Percentiles rank a stretch among this genome's conserved stretches.
phyloP scores from a whole-genome alignment of 2,329 filamentous ascomycete genomes.

The Cladosporium sp. region DNA sequence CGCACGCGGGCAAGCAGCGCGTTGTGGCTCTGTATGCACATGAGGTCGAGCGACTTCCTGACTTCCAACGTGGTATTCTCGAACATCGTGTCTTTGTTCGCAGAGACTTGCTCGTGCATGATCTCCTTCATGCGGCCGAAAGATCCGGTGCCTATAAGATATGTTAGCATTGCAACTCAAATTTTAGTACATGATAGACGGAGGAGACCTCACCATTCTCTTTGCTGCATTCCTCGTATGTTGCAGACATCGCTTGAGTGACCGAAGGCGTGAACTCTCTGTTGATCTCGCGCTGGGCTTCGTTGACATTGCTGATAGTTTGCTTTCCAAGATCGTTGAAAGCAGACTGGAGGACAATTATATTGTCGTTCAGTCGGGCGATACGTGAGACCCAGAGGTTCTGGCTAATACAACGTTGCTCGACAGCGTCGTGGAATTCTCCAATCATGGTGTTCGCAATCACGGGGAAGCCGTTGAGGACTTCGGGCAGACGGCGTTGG shows the following conservation, averaged over 20 bases:
- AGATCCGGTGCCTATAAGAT: conserved; percentile 40
- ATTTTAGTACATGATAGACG: conserved; percentile 15
- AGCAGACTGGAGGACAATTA: conserved; percentile 45
- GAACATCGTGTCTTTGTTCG: conserved; percentile 53
- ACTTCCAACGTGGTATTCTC: conserved; percentile 47
- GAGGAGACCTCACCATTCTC: conserved; percentile 40
- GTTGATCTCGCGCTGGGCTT: conserved; percentile 55
- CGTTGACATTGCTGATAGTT: conserved; percentile 44
- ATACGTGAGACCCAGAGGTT: conserved; percentile 46
- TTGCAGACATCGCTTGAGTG: conserved; percentile 46
- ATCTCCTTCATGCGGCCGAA: conserved; percentile 56
- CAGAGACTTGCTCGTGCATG: conserved; percentile 52
- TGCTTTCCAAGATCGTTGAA: conserved; percentile 42
- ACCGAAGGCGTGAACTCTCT: conserved; percentile 57
- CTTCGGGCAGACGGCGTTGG: conserved; percentile 45
- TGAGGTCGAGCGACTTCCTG: conserved; percentile 42
- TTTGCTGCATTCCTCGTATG: conserved; percentile 49
- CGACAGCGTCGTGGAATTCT: conserved; percentile 48
- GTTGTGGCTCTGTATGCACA: conserved; percentile 48
- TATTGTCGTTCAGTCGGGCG: conserved; percentile 44
- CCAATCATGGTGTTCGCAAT: conserved; percentile 39
- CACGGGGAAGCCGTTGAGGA: conserved; percentile 42
- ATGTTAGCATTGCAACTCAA: conserved; percentile 22
- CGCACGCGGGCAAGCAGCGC: conserved; percentile 49
- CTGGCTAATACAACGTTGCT: conserved; percentile 42